Evolutionary conservation across 345 rosid genomes (phyloP).

Genomic region (Eucalyptus erythrocorys): DNA sequence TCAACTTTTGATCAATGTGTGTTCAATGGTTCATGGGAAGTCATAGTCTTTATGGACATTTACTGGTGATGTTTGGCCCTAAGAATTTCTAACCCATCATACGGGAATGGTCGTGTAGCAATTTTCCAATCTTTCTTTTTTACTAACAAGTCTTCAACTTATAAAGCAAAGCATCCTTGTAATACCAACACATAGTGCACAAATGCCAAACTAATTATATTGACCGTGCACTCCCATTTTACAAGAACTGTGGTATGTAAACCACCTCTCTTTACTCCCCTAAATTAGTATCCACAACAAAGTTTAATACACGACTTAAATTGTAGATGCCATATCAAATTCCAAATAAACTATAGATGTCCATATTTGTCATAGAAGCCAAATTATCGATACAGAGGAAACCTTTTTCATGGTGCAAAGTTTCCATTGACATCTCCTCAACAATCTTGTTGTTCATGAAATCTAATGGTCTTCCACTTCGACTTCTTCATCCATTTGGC

Average conservation of each 20-base stretch:
- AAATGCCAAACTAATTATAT: neutral
- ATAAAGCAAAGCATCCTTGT: neutral
- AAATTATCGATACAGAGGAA: neutral
- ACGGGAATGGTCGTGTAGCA: neutral
- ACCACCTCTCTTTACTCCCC: neutral
- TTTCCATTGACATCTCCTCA: neutral
- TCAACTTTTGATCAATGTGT: neutral
- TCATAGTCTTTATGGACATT: neutral
- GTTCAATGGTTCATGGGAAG: neutral
- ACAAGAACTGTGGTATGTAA: neutral
- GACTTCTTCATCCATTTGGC: neutral
- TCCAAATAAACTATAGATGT: neutral
- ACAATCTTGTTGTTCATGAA: neutral
- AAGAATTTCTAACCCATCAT: neutral
- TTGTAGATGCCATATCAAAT: neutral
- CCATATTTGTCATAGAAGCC: neutral
- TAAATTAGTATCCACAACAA: neutral
- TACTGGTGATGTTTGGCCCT: neutral
- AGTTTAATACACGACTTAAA: neutral
- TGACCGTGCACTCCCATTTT: neutral
- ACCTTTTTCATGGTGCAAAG: neutral
- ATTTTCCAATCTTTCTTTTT: neutral
- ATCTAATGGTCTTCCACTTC: accelerated
- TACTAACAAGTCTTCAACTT: neutral
- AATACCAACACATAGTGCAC: neutral